Base-by-base conservation (phyloP, 306 rosid species). In the Morella rubra region DNA sequence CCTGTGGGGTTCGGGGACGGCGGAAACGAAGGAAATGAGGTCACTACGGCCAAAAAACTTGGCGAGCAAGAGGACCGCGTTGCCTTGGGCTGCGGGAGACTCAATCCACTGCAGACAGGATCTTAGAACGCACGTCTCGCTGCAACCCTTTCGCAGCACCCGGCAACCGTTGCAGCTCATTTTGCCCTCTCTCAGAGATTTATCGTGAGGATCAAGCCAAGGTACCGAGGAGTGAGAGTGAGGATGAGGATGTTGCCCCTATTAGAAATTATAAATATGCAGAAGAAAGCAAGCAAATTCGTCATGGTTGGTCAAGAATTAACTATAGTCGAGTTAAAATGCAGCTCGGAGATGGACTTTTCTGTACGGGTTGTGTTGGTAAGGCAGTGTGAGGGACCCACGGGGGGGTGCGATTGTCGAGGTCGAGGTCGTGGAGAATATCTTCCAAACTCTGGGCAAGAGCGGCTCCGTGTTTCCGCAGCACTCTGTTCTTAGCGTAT, bases 101-200 rank as follows among this genome's bases (percentile, higher is more conserved):
- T 86, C 81, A 54, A 89, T 91, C 92, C 91, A 84, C n/a, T 68
- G 85, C 50, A 91, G 84, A 80, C 87, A 84, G 4, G 90, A 50
- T 81, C 91, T 81, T 14, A 91, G 85, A 19, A 81, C 37, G 73
- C 96, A 91, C 1, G 67, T 41, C 24, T 87, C 90, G 49, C 91
- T 76, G 85, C 96, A 91, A 0, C 93, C 91, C 65, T 91, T 91
- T 5, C 96, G 80, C 6, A 91, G 89, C 1, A 84, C 92, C 65
- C 96, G 80, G 82, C 96, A 91, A 13, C 93, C 93, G 78, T 80
- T 91, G 92, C 96, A 91, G 78, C 96, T 89, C 96, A 91, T 91
- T 60, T 67, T 12, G 4, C 7, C 68, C 51, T 20, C 77, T 65
- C 71, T 56, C 73, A 41, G 69, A 56, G 4, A 22, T 20, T 50